Evolutionary conservation across 805 yeast species (phyloP).

Genomic region (Kluyveromyces aestuarii): DNA sequence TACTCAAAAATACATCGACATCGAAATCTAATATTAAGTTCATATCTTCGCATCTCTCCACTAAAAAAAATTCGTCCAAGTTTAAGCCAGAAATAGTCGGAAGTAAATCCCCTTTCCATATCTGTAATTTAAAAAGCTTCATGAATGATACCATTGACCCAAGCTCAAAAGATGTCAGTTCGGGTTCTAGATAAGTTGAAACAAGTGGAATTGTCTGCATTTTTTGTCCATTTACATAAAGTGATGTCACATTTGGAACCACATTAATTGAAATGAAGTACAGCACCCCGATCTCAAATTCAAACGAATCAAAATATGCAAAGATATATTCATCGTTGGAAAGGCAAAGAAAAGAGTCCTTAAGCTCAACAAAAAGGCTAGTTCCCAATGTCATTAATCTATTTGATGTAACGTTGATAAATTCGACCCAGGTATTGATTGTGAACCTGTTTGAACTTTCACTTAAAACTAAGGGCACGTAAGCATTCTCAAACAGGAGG

Average conservation of each 20-base stretch:
- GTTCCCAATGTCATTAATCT: slow-evolving; percentile 21
- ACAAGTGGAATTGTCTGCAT: slow-evolving; percentile 15
- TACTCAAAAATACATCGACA: neutral
- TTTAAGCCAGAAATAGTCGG: neutral
- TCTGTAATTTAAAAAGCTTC: slow-evolving; percentile 12
- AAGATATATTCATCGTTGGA: slow-evolving; percentile 23
- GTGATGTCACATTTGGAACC: slow-evolving; percentile 6
- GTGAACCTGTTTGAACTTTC: slow-evolving; percentile 10
- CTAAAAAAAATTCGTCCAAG: neutral
- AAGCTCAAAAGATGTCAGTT: slow-evolving; percentile 15
- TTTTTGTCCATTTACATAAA: slow-evolving; percentile 18
- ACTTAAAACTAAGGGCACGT: slow-evolving; percentile 6
- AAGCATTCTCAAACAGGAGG: slow-evolving; percentile 24
- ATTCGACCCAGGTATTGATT: slow-evolving; percentile 22
- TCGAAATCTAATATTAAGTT: neutral
- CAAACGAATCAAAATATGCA: slow-evolving; percentile 21
- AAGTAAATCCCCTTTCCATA: slow-evolving; percentile 3
- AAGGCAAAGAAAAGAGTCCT: slow-evolving; percentile 19
- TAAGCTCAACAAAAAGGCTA: slow-evolving; percentile 21
- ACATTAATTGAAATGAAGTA: slow-evolving; percentile 15
- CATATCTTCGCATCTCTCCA: neutral
- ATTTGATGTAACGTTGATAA: slow-evolving; percentile 22
- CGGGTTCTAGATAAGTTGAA: slow-evolving; percentile 6
- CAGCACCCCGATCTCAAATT: slow-evolving; percentile 13
- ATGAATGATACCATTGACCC: slow-evolving; percentile 28